phyloP scores from a whole-genome alignment of 768 basidiomycete species.

The Omphalotus guepiniiformis region DNA sequence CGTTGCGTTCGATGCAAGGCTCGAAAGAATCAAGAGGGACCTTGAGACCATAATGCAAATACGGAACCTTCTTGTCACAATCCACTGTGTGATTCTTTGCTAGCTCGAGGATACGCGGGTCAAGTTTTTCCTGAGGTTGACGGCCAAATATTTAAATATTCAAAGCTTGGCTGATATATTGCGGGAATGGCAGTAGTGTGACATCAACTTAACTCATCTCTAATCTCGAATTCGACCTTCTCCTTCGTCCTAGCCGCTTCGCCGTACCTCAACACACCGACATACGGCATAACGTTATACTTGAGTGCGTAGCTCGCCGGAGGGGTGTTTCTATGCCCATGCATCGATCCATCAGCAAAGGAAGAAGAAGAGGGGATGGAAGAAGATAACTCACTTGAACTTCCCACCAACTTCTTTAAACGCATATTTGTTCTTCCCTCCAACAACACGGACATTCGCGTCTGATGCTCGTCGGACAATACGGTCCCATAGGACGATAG shows the following conservation, averaged over 20 bases:
- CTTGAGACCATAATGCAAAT: no score
- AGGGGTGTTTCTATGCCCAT: conserved; percentile 50
- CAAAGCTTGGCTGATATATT: no score
- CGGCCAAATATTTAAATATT: no score
- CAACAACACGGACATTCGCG: conserved; percentile 59
- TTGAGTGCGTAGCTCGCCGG: conserved; percentile 71
- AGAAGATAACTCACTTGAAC: conserved; percentile 59
- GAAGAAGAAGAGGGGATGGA: not conserved
- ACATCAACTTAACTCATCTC: not conserved
- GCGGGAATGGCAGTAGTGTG: no score
- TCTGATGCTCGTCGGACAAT: conserved; percentile 78
- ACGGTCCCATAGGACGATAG: conserved; percentile 89
- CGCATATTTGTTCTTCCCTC: conserved; percentile 77
- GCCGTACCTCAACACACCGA: conserved; percentile 75
- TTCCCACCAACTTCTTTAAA: conserved; percentile 70
- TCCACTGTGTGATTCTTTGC: no score
- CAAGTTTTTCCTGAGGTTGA: no score
- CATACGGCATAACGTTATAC: conserved; percentile 90
- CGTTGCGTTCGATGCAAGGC: no score
- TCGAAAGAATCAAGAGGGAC: no score
- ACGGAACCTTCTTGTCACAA: no score
- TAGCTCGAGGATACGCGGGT: no score
- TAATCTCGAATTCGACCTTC: conserved; percentile 1
- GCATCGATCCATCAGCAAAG: not conserved
- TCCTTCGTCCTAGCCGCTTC: conserved; percentile 50